These are phyloP conservation scores for Biancaea sappan DNA, from an alignment of 306 rosid genomes.

Conservation along the genomic window DNA sequence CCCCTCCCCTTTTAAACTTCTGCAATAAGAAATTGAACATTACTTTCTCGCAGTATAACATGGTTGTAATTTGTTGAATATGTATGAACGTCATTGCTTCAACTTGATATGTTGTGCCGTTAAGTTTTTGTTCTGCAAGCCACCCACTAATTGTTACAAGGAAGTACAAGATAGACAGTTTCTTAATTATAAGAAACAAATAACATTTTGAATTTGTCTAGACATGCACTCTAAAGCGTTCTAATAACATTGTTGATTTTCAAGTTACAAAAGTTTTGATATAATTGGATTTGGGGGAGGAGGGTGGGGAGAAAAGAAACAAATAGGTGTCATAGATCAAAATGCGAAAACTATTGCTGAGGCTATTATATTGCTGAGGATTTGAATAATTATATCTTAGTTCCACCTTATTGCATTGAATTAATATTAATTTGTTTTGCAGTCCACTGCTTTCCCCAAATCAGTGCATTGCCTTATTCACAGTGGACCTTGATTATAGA, in stretches of 20 bases:
- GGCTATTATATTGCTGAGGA: conserved; percentile 25
- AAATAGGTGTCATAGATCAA: conserved; percentile 5
- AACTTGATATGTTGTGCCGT: conserved; percentile 16
- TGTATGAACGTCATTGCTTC: conserved; percentile 21
- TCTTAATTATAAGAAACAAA: conserved; percentile 4
- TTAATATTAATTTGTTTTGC: too few relatives aligned
- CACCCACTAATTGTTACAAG: background rate
- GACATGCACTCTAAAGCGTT: conserved; percentile 11
- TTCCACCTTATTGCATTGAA: too few relatives aligned
- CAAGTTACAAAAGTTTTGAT: conserved; percentile 9
- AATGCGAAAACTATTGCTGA: conserved; percentile 9
- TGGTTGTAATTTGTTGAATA: conserved; percentile 4
- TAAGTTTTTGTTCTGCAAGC: background rate
- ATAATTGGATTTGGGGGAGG: background rate
- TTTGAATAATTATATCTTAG: too few relatives aligned
- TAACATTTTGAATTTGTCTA: conserved; percentile 13
- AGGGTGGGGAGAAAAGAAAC: background rate
- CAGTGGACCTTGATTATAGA: conserved; percentile 21
- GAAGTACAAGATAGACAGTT: too few relatives aligned
- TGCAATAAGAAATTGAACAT: background rate
- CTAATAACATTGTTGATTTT: conserved; percentile 8
- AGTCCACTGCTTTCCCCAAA: too few relatives aligned
- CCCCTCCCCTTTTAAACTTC: background rate
- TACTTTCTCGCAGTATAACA: background rate
- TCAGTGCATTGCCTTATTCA: too few relatives aligned